These are phyloP conservation scores for Punica granatum DNA, from an alignment of 345 rosid species.

Conservation along the genomic window DNA sequence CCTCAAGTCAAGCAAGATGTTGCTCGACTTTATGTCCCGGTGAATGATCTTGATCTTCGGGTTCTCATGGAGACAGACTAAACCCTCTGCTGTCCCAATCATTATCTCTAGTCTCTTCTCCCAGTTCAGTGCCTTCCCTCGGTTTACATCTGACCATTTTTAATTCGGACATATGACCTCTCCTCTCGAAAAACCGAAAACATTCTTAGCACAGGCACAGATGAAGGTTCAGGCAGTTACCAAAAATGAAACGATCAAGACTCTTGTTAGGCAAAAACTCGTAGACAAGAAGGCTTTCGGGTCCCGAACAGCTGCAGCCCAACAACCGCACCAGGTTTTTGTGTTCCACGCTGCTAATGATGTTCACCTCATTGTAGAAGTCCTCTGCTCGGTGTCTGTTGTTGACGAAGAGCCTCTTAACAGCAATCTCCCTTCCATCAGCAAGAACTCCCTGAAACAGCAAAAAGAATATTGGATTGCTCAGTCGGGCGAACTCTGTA, in stretches of 20 bases:
- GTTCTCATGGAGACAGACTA: constrained; percentile 76
- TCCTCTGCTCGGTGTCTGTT: constrained; percentile 83
- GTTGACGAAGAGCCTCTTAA: constrained; percentile 86
- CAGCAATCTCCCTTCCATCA: constrained; percentile 91
- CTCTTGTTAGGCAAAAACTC: constrained; percentile 79
- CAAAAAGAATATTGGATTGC: neutral
- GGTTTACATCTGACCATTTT: constrained; percentile 40
- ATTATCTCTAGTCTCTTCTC: constrained; percentile 52
- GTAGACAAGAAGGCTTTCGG: constrained; percentile 91
- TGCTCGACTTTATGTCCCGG: constrained; percentile 89
- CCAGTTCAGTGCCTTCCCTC: constrained; percentile 63
- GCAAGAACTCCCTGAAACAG: constrained; percentile 59
- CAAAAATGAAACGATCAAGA: constrained; percentile 78
- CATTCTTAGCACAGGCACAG: neutral
- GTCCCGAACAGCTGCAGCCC: constrained; percentile 91
- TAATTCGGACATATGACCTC: neutral
- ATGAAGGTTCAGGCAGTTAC: constrained; percentile 23
- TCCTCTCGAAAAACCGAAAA: neutral
- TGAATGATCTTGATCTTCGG: constrained; percentile 64
- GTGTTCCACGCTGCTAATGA: constrained; percentile 81
- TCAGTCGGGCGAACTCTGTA: neutral
- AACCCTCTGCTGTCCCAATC: constrained; percentile 82
- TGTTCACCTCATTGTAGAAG: constrained; percentile 92
- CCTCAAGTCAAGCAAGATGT: constrained; percentile 66
- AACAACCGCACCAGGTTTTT: constrained; percentile 82